These are phyloP conservation scores for Phalaenopsis aphrodite DNA, from an alignment of 106 monocot species.

Conservation along the genomic window DNA sequence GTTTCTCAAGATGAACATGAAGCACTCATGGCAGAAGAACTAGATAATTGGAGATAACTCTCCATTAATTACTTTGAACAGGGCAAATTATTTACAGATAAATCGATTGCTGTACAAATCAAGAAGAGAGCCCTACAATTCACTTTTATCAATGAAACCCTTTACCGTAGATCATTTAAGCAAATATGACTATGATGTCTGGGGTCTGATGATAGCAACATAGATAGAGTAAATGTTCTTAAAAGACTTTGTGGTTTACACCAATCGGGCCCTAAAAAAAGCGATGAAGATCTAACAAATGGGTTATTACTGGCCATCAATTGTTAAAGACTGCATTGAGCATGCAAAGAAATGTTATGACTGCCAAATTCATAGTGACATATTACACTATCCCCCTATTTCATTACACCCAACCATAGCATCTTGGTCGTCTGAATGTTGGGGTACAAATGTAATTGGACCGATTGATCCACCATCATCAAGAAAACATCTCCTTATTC, in stretches of 20 bases:
- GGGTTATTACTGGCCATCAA: background rate
- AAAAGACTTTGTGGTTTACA: background rate
- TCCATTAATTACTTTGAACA: background rate
- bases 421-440: background rate
- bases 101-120: too few species aligned
- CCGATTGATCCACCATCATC: background rate
- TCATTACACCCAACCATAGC: background rate
- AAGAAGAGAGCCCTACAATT: background rate
- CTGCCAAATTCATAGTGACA: background rate
- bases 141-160: background rate
- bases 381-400: background rate
- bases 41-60: background rate
- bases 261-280: background rate
- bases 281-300: background rate
- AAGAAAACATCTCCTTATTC: background rate
- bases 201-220: background rate
- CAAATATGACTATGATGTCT: background rate
- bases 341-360: background rate
- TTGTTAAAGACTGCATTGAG: background rate
- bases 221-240: background rate
- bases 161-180: background rate
- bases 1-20: too few species aligned
- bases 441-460: background rate
- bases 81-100: background rate
- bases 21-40: background rate